Percentiles rank a stretch among this genome's conserved stretches.
phyloP scores from a whole-genome alignment of 768 basidiomycete species.

The Tulasnella sp. region DNA sequence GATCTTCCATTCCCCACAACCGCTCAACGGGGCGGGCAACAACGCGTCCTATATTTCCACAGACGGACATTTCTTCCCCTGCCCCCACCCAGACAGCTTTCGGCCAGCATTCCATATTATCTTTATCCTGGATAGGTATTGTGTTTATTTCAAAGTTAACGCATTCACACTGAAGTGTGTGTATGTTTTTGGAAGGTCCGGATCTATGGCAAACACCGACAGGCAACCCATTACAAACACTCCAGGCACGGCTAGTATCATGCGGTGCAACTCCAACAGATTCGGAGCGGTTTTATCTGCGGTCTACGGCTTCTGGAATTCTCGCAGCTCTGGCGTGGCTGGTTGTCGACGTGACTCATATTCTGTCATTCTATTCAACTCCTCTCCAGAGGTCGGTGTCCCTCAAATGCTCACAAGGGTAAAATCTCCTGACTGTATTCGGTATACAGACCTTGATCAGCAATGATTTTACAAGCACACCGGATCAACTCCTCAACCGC shows the following conservation, averaged over 20 bases:
- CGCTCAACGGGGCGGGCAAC: slow-evolving; percentile 21
- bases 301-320: slow-evolving; percentile 48
- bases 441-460: slow-evolving; percentile 22
- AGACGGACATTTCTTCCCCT: slow-evolving; percentile 48
- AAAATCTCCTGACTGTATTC: not conserved
- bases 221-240: slow-evolving; percentile 36
- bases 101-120: slow-evolving; percentile 51
- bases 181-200: too few species aligned
- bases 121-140: slow-evolving; percentile 48
- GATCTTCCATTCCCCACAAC: slow-evolving; percentile 38
- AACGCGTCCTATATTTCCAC: slow-evolving; percentile 39
- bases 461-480: slow-evolving; percentile 40
- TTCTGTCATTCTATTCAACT: slow-evolving; percentile 43
- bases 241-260: slow-evolving; percentile 34
- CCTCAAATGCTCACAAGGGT: not conserved
- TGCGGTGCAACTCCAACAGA: slow-evolving; percentile 34
- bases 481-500: slow-evolving; percentile 34
- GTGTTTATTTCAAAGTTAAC: too few species aligned
- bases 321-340: slow-evolving; percentile 30
- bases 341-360: slow-evolving; percentile 42
- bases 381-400: not conserved
- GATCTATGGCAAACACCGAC: slow-evolving; percentile 39
- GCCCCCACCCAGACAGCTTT: slow-evolving; percentile 43
- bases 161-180: too few species aligned
- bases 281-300: slow-evolving; percentile 53